A percentile compares a stretch with the other conserved stretches of the same genome.
phyloP scores from a whole-genome alignment of 2,329 filamentous ascomycete genomes.

The Ophiostoma triangulosporum region DNA sequence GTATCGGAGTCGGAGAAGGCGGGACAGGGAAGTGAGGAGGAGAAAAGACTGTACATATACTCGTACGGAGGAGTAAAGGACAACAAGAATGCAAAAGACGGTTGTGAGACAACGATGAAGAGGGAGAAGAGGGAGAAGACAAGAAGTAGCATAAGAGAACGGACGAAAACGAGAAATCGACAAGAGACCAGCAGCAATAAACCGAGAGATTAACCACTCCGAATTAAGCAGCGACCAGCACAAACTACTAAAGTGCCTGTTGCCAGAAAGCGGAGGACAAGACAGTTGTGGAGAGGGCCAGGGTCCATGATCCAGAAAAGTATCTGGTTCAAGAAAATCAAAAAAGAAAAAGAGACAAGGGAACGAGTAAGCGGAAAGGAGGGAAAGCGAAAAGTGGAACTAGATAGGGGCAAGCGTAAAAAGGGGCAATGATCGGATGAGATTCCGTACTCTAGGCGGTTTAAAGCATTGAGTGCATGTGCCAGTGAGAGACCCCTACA shows the following conservation, averaged over 20 bases:
- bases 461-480: too few relatives aligned
- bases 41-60: background rate
- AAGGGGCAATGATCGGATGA: conserved; percentile 3
- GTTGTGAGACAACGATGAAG: background rate
- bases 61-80: background rate
- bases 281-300: conserved; percentile 1
- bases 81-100: background rate
- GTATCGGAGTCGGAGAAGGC: background rate
- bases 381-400: conserved; percentile 1
- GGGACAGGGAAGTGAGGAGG: background rate
- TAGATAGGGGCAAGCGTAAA: conserved; percentile 6
- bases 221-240: background rate
- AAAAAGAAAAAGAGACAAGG: background rate
- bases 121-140: background rate
- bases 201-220: background rate
- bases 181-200: background rate
- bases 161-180: background rate
- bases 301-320: background rate
- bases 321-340: background rate
- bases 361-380: too few relatives aligned
- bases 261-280: background rate
- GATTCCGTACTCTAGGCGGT: too few relatives aligned
- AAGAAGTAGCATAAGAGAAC: background rate
- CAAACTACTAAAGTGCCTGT: background rate
- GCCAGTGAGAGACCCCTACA: too few relatives aligned